Base-by-base conservation (phyloP, 73 alveolate genomes). In the Paramecium pentaurelia region DNA sequence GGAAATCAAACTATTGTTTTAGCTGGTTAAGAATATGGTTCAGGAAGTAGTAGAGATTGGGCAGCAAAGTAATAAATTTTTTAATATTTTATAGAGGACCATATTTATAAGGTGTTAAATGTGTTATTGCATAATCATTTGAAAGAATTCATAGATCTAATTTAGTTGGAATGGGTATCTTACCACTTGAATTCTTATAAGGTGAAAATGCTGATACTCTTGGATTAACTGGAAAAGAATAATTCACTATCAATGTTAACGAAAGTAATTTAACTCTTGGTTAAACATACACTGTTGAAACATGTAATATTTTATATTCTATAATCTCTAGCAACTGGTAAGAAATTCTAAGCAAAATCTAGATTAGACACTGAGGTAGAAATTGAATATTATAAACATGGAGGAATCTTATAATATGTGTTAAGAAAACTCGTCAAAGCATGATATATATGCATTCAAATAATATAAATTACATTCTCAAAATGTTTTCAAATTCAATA, bases 11-110 rank as follows among this genome's bases (percentile, higher is more conserved):
- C 92, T 8, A 95, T 96, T 45, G 93, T 97, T 12, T 71, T 97
- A 8, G 99, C 99, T 90, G 99, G 99, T 34, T 80, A 96, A 75
- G 99, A 97, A 77, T 97, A 97, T 80, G 99, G 99, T 40, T 93
- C 98, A 49, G 99, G 99, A 60, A 93, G 98, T 20, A 95, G 99
- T 16, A 96, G 99, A 86, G 99, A 96, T 92, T 97, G 99, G 99
- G 99, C 99, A 80, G 99, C 99, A 44, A 97, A 97, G 96, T 71
- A 84, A 54, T 58, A 10, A 94, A 92, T 30, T 95, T 93, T 16
- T 2, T 95, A 49, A 73, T 64, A 71, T 30, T 64, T 94, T 25
- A n/a, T 89, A 89, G 94, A 83, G 98, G 98, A 44, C 98, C 98
- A 30, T 93, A 86, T 77, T 95, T 96, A 30, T 94, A 94, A 86